A percentile compares a stretch with the other conserved stretches of the same genome.
Conservation (phyloP, 495 filamentous ascomycete genomes). For the Penicillium herquei region DNA sequence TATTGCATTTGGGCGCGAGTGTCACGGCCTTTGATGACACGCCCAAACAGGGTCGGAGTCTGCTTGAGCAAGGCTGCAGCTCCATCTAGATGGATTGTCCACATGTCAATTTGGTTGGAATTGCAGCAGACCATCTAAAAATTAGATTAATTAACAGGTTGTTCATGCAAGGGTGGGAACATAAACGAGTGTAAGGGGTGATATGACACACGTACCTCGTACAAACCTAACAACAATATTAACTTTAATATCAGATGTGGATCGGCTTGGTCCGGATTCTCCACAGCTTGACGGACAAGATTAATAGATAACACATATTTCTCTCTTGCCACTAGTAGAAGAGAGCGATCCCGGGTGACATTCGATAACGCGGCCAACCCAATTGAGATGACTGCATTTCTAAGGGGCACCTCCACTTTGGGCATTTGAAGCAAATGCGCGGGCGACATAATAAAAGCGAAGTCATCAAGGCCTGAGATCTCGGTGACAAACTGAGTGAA, state of each 20-base stretch:
- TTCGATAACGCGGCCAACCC: slow-evolving; percentile 27
- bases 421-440: slow-evolving; percentile 4
- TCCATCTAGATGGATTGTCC: slow-evolving; percentile 23
- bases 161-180: background rate
- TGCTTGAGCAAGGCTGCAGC: slow-evolving; percentile 20
- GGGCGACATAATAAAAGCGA: background rate
- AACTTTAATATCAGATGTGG: slow-evolving; percentile 11
- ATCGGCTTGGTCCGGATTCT: slow-evolving; percentile 12
- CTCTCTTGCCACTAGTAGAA: slow-evolving; percentile 17
- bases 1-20: slow-evolving; percentile 20
- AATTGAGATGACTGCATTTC: slow-evolving; percentile 23
- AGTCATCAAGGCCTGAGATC: background rate
- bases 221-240: slow-evolving; percentile 23
- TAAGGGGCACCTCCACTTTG: slow-evolving; percentile 5
- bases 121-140: slow-evolving; percentile 24
- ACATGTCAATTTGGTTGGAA: slow-evolving; percentile 14
- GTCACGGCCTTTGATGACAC: slow-evolving; percentile 1
- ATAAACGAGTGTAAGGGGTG: background rate
- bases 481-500: slow-evolving; percentile 16
- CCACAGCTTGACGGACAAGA: slow-evolving; percentile 17
- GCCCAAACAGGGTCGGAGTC: slow-evolving; percentile 2
- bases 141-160: background rate
- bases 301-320: slow-evolving; percentile 21
- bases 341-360: slow-evolving; percentile 17
- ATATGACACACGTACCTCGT: slow-evolving; percentile 16